Evolutionary conservation across 2,329 filamentous ascomycete species (phyloP).

Genomic region (Claviceps sorghi): DNA sequence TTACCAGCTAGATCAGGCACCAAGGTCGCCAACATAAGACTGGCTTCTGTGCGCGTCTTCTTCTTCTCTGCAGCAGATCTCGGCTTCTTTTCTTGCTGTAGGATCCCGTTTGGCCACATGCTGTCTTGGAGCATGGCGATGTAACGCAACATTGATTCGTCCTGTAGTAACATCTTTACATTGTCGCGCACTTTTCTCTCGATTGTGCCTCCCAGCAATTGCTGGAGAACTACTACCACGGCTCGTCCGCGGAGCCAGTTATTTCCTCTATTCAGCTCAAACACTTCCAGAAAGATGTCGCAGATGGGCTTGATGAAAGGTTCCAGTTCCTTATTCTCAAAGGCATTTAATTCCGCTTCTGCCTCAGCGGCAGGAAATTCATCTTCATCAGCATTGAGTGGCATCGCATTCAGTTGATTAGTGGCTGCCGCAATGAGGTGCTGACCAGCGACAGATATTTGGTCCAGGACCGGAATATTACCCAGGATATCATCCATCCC

Average conservation of each 20-base stretch:
- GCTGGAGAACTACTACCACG: conserved; percentile 90
- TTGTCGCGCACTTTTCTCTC: conserved; percentile 88
- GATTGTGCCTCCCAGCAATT: conserved; percentile 87
- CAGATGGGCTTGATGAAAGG: conserved; percentile 98
- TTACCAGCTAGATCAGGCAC: conserved; percentile 83
- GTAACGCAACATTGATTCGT: conserved; percentile 66
- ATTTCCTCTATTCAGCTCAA: conserved; percentile 86
- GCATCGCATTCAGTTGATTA: conserved; percentile 44
- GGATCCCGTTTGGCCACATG: conserved; percentile 65
- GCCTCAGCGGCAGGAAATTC: conserved; percentile 53
- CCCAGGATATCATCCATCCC: conserved; percentile 97
- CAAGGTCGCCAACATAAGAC: conserved; percentile 74
- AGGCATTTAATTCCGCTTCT: conserved; percentile 85
- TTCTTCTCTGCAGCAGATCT: conserved; percentile 61
- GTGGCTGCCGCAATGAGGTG: conserved; percentile 71
- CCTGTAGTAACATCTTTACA: conserved; percentile 56
- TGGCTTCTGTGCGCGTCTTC: conserved; percentile 72
- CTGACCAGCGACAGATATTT: conserved; percentile 82
- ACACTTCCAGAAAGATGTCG: conserved; percentile 90
- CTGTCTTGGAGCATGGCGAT: conserved; percentile 56
- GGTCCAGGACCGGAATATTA: conserved; percentile 89
- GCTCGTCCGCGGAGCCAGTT: conserved; percentile 94
- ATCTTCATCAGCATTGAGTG: conserved; percentile 37
- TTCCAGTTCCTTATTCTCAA: conserved; percentile 76
- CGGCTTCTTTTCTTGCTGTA: conserved; percentile 33